Base-by-base conservation (phyloP, 1,284 basidiomycete genomes). In the Rhodotorula mucilaginosa region DNA sequence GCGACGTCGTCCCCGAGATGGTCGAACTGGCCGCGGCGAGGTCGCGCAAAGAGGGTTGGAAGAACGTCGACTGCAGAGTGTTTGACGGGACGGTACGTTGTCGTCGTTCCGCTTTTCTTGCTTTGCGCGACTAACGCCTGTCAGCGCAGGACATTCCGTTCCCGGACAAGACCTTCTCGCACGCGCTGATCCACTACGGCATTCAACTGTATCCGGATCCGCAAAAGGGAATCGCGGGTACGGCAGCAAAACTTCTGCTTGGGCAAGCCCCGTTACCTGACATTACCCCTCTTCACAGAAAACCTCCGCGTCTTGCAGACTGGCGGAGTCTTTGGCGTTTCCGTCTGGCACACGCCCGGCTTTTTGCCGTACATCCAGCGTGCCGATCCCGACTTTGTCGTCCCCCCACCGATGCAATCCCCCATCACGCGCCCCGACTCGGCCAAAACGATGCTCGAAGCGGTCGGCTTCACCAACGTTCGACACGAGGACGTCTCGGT, bases 141-240 rank as follows among this genome's bases (percentile, higher is more conserved):
- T 31, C 39, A 44, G 3, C 6, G 47, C 61, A 68, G 67, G 39
- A 29, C 49, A 46, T 68, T 31, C 31, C 61, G 13, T 56, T 60
- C 19, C 23, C 39, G 4, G 58, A 60, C 58, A 16, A 26, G 3
- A 47, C 62, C 18, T 64, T 68, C 52, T 44, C 49, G 39, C 46
- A 48, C 31, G 46, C 58, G 23, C 44, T 60, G 21, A 34, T 56
- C 46, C 58, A 64, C 58, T 68, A 60, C 16, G 67, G 67, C 10
- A 29, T 64, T 21, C 67, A 68, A 52, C 67, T 68, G 21, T 60
- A 60, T 44, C 67, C 62, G 16, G 61, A 63, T 26, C 39, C 56
- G 15, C 19, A 34, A 21, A 62, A 58, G n/a, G 61, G 56, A 3
- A n/a, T 68, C 49, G 46, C 34, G 4, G 66, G 66, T 63, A 15